Base-by-base conservation (phyloP, 371 early-diverging fungal species). In the Basidiobolus meristosporus region DNA sequence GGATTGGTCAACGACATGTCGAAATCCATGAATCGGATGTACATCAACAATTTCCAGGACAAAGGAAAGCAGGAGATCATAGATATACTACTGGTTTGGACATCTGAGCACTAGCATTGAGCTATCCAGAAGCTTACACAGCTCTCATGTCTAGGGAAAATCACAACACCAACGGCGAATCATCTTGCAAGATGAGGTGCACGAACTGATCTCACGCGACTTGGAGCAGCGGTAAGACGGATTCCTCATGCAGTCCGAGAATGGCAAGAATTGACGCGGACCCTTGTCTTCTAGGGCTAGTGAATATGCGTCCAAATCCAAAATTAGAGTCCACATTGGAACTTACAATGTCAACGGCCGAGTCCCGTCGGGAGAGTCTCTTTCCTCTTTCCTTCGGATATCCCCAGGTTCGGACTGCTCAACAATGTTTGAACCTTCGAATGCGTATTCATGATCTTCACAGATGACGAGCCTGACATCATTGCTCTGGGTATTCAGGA, bases 11-110 rank as follows among this genome's bases (percentile, higher is more conserved):
- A 83, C 42, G 96, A 96, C 51, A 88, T 92, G 2, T 77, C 82
- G 6, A 87, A 90, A 41, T 84, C 90, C 7, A 76, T 87, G 33
- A 87, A 82, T 49, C 70, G 97, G 2, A 82, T 97, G 45, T 80
- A 83, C 47, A 82, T 86, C 47, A 87, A 87, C 57, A 92, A 82
- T 50, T 88, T 97, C 41, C 80, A 82, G 44, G 96, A 95, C 56
- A 76, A 77, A 40, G 70, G 63, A 20, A 82, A 86, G 31, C 95
- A 93, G 45, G 84, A 82, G 48, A 75, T 82, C 6, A 95, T 95
- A 42, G 90, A 95, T 44, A 45, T 73, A 21, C 54, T 97, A 14
- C 57, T 93, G 32, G 83, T 70, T 57, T 40, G 79, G 42, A 51
- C 43, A n/a, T 14, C 36, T 44, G 16, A 39, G 22, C 26, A 38